Evolutionary conservation across 2,329 filamentous ascomycete genomes (phyloP).

Genomic region (Trichoderma endophyticum): DNA sequence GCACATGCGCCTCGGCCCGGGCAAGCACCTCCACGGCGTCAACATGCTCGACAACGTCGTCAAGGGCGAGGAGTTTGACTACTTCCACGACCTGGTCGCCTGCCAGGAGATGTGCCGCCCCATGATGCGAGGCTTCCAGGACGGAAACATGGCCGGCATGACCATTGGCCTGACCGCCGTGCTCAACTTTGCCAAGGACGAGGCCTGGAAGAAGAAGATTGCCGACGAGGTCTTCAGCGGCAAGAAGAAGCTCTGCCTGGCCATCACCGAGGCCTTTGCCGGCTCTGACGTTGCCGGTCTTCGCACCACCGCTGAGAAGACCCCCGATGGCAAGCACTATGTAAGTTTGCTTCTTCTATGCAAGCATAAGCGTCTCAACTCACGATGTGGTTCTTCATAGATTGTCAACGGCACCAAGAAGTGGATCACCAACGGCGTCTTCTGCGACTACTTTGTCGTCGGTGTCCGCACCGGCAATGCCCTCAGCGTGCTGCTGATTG

Average conservation of each 20-base stretch:
- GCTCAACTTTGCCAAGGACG: slow-evolving; percentile 71
- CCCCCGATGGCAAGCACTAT: slow-evolving; percentile 70
- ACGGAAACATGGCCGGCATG: slow-evolving; percentile 86
- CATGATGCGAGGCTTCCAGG: slow-evolving; percentile 76
- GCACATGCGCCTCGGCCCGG: slow-evolving; percentile 80
- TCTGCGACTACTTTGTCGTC: slow-evolving; percentile 78
- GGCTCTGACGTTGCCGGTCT: slow-evolving; percentile 76
- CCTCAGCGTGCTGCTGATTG: slow-evolving; percentile 72
- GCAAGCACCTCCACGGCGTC: slow-evolving; percentile 73
- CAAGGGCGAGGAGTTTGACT: slow-evolving; percentile 78
- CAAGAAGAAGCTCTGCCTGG: slow-evolving; percentile 83
- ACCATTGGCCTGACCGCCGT: slow-evolving; percentile 77
- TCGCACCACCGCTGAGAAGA: slow-evolving; percentile 74
- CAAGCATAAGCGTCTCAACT: not conserved
- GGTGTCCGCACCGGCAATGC: slow-evolving; percentile 77
- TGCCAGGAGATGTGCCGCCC: slow-evolving; percentile 69
- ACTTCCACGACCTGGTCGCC: slow-evolving; percentile 78
- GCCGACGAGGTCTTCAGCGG: slow-evolving; percentile 71
- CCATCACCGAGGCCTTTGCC: slow-evolving; percentile 85
- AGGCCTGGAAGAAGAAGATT: slow-evolving; percentile 62
- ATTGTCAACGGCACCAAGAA: slow-evolving; percentile 74
- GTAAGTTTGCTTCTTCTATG: slow-evolving; percentile 37
- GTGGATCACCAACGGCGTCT: slow-evolving; percentile 82
- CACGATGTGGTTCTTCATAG: slow-evolving; percentile 25
- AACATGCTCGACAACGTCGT: slow-evolving; percentile 66